Base-by-base conservation (phyloP, 2,329 filamentous ascomycete species). In the Fusarium clavum region DNA sequence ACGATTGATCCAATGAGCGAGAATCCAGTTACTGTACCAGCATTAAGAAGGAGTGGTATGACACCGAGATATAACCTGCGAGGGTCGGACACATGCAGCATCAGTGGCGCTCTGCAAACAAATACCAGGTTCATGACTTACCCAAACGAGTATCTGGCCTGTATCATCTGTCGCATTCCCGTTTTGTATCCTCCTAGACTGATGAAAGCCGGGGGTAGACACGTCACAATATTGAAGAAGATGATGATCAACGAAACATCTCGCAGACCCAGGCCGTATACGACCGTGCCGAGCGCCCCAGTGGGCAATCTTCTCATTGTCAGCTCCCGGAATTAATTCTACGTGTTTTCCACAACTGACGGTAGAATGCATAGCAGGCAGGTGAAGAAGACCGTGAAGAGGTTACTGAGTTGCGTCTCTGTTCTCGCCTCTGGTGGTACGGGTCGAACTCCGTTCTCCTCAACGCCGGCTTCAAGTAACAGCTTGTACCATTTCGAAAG, bases 321-420 rank as follows among this genome's bases (percentile, higher is more conserved):
- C 40, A 73, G 70, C 32, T 10, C 24, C 18, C 14, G 10, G 11
- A 22, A 38, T 11, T 6, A 11, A 2, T 6, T n/a, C 13, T 29
- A 13, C 22, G 10, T 27, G 8, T 8, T 40, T 24, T 6, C 16
- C 25, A 9, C 30, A 12, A 81, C 86, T 77, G 75, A 89, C 87
- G 88, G 87, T 32, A 90, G 74, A 10, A 88, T 81, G 72, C 86
- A 88, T 45, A 86, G 80, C 59, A 87, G 83, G 63, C 87, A 83
- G 22, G 85, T 87, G 73, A 89, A 88, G 81, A 88, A 89, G 25
- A 90, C 80, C 6, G 87, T 88, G 73, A 90, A 90, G 47, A 90
- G 80, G 64, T 87, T 86, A 76, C 81, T 81, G 69, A 86, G 86
- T 38, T 82, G 80, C 11, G 80, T 87, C 65, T 86, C 82, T 2